phyloP scores from a whole-genome alignment of 805 yeast species.

The Hanseniaspora vineae region DNA sequence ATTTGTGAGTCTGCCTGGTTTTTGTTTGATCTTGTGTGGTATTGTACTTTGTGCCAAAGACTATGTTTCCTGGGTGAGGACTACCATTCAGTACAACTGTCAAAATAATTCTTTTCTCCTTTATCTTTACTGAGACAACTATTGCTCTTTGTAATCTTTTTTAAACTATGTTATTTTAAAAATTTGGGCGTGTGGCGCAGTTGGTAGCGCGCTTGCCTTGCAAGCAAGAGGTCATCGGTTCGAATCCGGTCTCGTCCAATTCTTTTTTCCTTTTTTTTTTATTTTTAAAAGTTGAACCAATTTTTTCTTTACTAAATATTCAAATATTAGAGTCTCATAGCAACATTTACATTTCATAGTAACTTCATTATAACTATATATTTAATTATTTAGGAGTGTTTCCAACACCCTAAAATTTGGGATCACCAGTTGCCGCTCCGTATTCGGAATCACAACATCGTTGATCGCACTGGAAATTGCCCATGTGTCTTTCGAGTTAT shows the following conservation, averaged over 20 bases:
- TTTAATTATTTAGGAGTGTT: conserved; percentile 3
- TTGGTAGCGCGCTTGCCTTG: conserved; percentile 73
- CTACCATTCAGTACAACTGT: too few species aligned
- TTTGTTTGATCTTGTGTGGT: too few species aligned
- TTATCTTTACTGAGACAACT: not conserved
- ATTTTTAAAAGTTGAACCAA: too few species aligned
- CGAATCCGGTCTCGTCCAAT: conserved; percentile 39
- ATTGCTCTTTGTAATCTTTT: too few species aligned
- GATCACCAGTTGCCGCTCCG: conserved; percentile 10
- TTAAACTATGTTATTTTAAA: too few species aligned
- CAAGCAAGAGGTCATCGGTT: conserved; percentile 68
- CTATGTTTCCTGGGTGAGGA: too few species aligned
- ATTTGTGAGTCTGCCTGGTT: not conserved
- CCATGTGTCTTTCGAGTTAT: conserved; percentile 12
- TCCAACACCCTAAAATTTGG: conserved; percentile 14
- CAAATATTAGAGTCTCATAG: too few species aligned
- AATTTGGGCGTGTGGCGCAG: conserved; percentile 38
- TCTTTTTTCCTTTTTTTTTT: not conserved
- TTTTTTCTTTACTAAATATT: too few species aligned
- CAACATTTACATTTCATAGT: not conserved
- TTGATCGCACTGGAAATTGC: conserved; percentile 9
- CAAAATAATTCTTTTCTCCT: too few species aligned
- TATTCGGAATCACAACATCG: conserved; percentile 12
- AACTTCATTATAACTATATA: too few species aligned
- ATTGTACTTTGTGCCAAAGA: too few species aligned